Base-by-base conservation (phyloP, 805 yeast genomes). In the Yamadazyma paraphyllophila region DNA sequence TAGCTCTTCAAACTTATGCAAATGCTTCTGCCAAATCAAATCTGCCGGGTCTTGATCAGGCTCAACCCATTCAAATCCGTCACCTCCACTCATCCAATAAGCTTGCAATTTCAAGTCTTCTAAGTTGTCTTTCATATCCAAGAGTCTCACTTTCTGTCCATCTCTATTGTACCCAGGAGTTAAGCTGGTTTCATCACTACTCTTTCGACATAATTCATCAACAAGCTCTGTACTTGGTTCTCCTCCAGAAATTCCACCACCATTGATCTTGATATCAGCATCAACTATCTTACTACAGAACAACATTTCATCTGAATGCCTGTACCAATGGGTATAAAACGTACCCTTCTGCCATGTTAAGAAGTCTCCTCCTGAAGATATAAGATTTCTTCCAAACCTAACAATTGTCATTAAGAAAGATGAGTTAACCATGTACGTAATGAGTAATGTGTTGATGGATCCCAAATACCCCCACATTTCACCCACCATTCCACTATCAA, bases 21-120 rank as follows among this genome's bases (percentile, higher is more conserved):
- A 55, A 45, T 69, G 69, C 4, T 57, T 41, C 40, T 59, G 58
- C 77, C 76, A 72, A 17, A 65, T 42, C 13, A 81, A 50, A 15
- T 83, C 89, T 0, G 94, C 95, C 0, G 96, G 96, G 58, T 88
- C 96, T 58, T 85, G 85, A 59, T 88, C 96, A 0, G 96, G 96
- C 58, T 88, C 96, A 10, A 79, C 83, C 96, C 96, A 88, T 49
- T 83, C 87, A 58, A 86, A 88, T 11, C 89, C 90, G 44, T 84
- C 91, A 26, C 96, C 96, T 7, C 88, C 87, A 35, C 85, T 76
- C 59, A 87, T 80, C 96, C 96, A 88, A 65, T 87, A 88, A 54
- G 89, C 95, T 58, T 87, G 85, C 53, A 88, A 55, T 69, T 81
- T 73, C 39, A 78, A 59, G 49, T 88, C 95, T 48, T 80, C 83